Evolutionary conservation across 441 rosid genomes (phyloP).

Genomic region (Erysimum cheiri): DNA sequence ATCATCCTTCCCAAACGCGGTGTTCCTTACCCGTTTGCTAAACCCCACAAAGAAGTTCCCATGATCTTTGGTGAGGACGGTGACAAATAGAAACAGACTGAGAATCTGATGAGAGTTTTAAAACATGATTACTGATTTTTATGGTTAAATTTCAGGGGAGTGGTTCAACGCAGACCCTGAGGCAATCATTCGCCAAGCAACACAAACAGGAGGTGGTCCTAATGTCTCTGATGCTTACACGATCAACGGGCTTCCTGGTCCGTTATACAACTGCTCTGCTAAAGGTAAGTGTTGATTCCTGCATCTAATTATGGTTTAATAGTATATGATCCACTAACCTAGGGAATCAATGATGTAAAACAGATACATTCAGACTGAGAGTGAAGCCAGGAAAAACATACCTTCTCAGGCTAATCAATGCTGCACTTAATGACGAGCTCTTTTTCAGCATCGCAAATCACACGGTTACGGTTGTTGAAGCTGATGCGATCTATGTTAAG

Average conservation of each 20-base stretch:
- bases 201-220: conserved; percentile 66
- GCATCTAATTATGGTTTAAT: conserved; percentile 8
- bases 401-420: conserved; percentile 71
- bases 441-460: conserved; percentile 83
- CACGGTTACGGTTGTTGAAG: conserved; percentile 66
- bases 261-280: conserved; percentile 59
- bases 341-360: conserved; percentile 12
- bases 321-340: conserved; percentile 8
- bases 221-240: conserved; percentile 69
- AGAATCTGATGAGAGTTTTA: conserved; percentile 10
- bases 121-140: conserved; percentile 4
- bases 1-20: conserved; percentile 59
- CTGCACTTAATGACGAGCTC: conserved; percentile 83
- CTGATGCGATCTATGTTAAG: conserved; percentile 70
- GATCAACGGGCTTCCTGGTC: conserved; percentile 64
- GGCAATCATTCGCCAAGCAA: conserved; percentile 61
- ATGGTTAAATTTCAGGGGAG: conserved; percentile 52
- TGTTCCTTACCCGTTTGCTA: conserved; percentile 57
- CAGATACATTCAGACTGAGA: conserved; percentile 75
- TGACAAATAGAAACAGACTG: conserved; percentile 7
- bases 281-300: conserved; percentile 45
- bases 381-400: conserved; percentile 74
- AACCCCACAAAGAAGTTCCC: conserved; percentile 64
- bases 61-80: conserved; percentile 53
- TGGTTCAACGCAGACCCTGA: conserved; percentile 66